Evolutionary conservation across 1,139 yeast species (phyloP), one percentile per base, ranked within the genome.

Genomic region (Pichia sp.): DNA sequence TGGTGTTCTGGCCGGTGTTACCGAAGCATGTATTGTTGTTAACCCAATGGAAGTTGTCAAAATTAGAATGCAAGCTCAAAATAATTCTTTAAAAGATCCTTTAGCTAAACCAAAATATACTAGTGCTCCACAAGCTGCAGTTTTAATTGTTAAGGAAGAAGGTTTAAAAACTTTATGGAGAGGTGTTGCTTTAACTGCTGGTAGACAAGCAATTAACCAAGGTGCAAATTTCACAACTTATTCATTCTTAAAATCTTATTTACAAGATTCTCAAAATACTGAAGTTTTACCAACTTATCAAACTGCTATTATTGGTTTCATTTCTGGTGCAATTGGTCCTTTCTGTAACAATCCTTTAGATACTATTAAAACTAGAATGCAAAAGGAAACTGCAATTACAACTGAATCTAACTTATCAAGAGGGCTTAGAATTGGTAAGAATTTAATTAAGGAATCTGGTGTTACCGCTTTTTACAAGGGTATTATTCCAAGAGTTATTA

Each of bases 181-280:
- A 62, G 98, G 98, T 62, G 97, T 91, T 31, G 77, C 93, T 3
- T 76, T 91, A 57, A 91, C 98, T 26, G 96, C 96, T 37, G 95
- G 95, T 20, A 81, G 98, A 69, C 98, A 91, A 65, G 97, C 97
- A 27, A 83, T 95, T 47, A 91, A 91, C 71, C 98, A 91, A 67
- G 98, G 97, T 70, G 97, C 94, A 40, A 91, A 91, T 68, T 91
- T 91, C 66, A 89, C 97, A 7, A 95, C 88, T 22, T 91, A 89
- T 69, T 85, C 96, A 22, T 83, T 84, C 63, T 67, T 89, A 53
- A 87, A 81, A 64, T 82, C 80, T 56, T 69, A 64, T 53, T 74
- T 88, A 55, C 84, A 78, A 60, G 76, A 73, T 28, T 74, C 80
- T 54, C 89, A 88, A 55, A 65, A 73, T 39, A 61, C 72, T 30